Evolutionary conservation across 139 green algal genomes (phyloP), one percentile per base, ranked within the genome.

Genomic region (Volvox reticuliferus): DNA sequence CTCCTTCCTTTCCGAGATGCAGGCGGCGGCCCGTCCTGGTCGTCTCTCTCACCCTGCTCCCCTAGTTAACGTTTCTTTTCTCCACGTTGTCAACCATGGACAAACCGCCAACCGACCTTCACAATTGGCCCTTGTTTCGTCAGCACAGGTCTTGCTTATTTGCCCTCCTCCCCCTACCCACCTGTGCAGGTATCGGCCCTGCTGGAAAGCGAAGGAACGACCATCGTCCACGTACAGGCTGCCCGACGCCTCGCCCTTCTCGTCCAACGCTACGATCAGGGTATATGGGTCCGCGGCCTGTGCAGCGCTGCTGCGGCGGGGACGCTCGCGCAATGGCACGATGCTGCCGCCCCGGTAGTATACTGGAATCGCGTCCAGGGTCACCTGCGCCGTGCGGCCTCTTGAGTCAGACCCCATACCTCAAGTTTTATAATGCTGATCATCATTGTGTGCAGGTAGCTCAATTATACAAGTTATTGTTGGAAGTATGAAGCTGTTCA

Each of bases 181-280:
- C 87, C 93, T 76, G 91, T 97, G 94, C n/a, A 94, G 37, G 55
- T 93, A 97, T 33, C 89, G 62, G 17, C 96, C 96, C 44, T 92
- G 67, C 82, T 94, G 71, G 92, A 98, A 99, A 16, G 97, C 97
- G 92, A 97, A 99, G 83, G 93, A 97, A 55, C 91, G 89, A 37
- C 98, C 98, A 89, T 99, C 98, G 89, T 99, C 98, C n/a, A 99
- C 35, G 89, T 99, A 99, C 36, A 99, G 92, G 62, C 97, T 94
- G 5, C 98, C 98, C 73, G 82, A 79, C 18, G 98, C 97, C 12
- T 86, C 55, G n/a, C 93, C 92, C 14, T 89, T 86, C 24, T 80
- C 86, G 82, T 99, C 96, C 79, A 99, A 94, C 0, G 97, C 96
- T 12, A 99, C 93, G 13, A 99, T 90, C 35, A 99, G 94, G 0